Conservation (phyloP, 768 basidiomycete species). For the Hirschioporus abietinus region DNA sequence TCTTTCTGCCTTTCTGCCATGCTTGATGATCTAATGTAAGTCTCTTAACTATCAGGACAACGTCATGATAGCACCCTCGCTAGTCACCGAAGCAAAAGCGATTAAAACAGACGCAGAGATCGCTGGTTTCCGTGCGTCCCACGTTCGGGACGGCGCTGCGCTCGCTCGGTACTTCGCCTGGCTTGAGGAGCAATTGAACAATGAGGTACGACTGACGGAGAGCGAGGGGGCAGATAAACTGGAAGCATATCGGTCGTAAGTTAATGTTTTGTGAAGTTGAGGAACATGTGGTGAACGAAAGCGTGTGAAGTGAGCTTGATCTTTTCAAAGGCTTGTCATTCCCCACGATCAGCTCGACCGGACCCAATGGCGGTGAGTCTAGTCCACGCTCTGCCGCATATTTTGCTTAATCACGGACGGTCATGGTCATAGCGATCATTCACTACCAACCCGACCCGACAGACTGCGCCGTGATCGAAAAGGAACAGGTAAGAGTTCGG, state of each 20-base stretch:
- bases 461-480: constrained; percentile 68
- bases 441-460: constrained; percentile 82
- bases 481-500: constrained; percentile 52
- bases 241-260: constrained; percentile 77
- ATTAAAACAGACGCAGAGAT: constrained; percentile 80
- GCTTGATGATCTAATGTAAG: too few species aligned
- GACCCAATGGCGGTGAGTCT: constrained; percentile 82
- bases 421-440: constrained; percentile 62
- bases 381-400: background rate
- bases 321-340: constrained; percentile 88
- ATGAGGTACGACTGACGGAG: constrained; percentile 63
- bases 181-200: constrained; percentile 79
- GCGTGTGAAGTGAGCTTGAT: constrained; percentile 53
- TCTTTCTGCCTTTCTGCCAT: constrained; percentile 4
- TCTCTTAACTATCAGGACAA: constrained; percentile 39
- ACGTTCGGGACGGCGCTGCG: constrained; percentile 88
- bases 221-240: constrained; percentile 75
- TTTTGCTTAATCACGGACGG: constrained; percentile 1
- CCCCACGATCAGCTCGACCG: constrained; percentile 86
- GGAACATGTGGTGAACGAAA: background rate
- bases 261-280: constrained; percentile 10
- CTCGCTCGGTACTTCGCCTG: constrained; percentile 89
- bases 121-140: constrained; percentile 83
- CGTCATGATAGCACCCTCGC: constrained; percentile 58
- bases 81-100: constrained; percentile 72